Evolutionary conservation across 352 stramenopile genomes (phyloP), one percentile per base, ranked within the genome.

Genomic region (Sclerospora graminicola): DNA sequence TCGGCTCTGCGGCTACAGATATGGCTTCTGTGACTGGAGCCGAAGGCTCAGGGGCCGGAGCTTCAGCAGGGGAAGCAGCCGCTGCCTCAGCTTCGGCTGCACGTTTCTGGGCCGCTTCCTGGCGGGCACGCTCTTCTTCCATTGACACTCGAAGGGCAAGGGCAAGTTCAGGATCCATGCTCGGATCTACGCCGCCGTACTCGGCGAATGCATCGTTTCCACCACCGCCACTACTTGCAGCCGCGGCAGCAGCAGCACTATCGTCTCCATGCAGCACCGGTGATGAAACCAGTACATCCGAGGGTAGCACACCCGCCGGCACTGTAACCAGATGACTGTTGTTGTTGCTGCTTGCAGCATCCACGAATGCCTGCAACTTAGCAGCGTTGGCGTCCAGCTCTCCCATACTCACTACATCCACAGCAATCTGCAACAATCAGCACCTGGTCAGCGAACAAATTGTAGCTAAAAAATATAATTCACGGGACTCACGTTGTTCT

Each of bases 141-240:
- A 98, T 98, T 41, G 92, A 98, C 8, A 99, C 91, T 53, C 95
- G 84, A 11, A 99, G 74, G 4, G 83, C 66, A 84, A 99, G 86
- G 11, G 96, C 96, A 35, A 99, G 68, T 57, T 99, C 96, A 2
- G 96, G 96, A 68, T 99, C 96, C 80, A 98, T 96, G 63, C 84
- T 98, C 14, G 96, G 94, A 69, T 99, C 96, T 24, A 99, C 87
- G 8, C 95, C 95, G 19, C 94, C 95, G 55, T 94, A 98, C 31
- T 98, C 90, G 10, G 81, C 81, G 70, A 98, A 98, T 8, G 49
- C 48, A 21, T 89, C 79, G 36, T 66, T 68, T 6, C 63, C 65
- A 20, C 55, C 69, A 15, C 58, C 58, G 1, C 54, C 58, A 37
- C 49, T 16, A 19, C 54, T 54, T 24, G 41, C 37, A 46, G 45